phyloP scores from a whole-genome alignment of 805 yeast species.

The Saccharomyces jurei region DNA sequence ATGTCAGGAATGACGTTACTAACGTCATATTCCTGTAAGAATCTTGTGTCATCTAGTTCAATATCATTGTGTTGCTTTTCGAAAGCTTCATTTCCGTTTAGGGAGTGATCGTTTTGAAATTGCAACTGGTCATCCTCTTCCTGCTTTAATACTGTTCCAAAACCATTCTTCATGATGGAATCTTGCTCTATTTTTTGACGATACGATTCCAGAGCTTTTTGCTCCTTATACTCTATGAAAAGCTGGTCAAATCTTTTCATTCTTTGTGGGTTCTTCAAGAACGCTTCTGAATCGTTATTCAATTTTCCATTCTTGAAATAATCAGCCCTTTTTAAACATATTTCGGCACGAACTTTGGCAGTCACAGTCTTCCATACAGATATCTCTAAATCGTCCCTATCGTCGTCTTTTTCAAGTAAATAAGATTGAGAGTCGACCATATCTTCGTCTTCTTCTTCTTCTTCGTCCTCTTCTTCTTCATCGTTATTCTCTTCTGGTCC shows the following conservation, averaged over 20 bases:
- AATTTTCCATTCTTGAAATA: slow-evolving; percentile 54
- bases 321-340: slow-evolving; percentile 59
- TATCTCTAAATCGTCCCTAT: slow-evolving; percentile 60
- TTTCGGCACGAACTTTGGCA: slow-evolving; percentile 68
- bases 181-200: slow-evolving; percentile 25
- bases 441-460: slow-evolving; percentile 40
- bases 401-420: slow-evolving; percentile 47
- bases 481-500: slow-evolving; percentile 9
- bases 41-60: slow-evolving; percentile 51
- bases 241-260: slow-evolving; percentile 49
- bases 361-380: slow-evolving; percentile 81
- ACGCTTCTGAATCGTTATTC: slow-evolving; percentile 62
- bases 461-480: slow-evolving; percentile 32
- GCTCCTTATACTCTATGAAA: slow-evolving; percentile 25
- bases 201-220: slow-evolving; percentile 23
- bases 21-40: slow-evolving; percentile 76
- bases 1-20: slow-evolving; percentile 72
- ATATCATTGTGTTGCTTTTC: slow-evolving; percentile 36
- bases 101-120: slow-evolving; percentile 3
- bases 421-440: slow-evolving; percentile 36
- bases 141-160: slow-evolving; percentile 23
- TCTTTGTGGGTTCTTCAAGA: slow-evolving; percentile 52
- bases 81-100: slow-evolving; percentile 13
- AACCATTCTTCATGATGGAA: slow-evolving; percentile 36
- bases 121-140: slow-evolving; percentile 27